These are phyloP conservation scores for Citrullus amarus DNA, from an alignment of 306 rosid genomes.

Conservation along the genomic window DNA sequence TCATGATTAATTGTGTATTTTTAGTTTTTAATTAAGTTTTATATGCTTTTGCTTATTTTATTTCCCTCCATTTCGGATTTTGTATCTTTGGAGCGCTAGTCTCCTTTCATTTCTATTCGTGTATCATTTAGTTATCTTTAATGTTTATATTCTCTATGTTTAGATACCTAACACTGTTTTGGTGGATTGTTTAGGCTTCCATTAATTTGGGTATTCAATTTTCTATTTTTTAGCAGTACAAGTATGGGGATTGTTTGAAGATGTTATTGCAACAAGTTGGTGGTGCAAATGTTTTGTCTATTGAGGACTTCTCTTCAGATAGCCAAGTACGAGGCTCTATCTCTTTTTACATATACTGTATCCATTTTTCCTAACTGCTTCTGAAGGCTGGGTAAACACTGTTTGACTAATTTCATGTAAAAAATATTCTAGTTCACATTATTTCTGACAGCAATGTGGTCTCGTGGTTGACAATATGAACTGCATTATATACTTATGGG, in stretches of 20 bases:
- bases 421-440: neutral
- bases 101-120: too few species aligned
- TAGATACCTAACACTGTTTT: neutral
- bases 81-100: too few species aligned
- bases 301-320: constrained; percentile 40
- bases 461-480: neutral
- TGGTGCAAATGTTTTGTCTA: constrained; percentile 49
- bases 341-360: neutral
- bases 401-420: neutral
- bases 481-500: neutral
- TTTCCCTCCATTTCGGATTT: too few species aligned
- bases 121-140: too few species aligned
- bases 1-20: too few species aligned
- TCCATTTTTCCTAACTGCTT: neutral
- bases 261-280: constrained; percentile 54
- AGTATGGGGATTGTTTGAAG: constrained; percentile 42
- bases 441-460: neutral
- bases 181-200: neutral
- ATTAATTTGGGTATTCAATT: neutral
- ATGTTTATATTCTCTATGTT: too few species aligned
- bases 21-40: too few species aligned
- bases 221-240: constrained; percentile 36
- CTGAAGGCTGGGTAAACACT: neutral
- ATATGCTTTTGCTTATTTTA: too few species aligned
- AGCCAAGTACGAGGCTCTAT: constrained; percentile 45